phyloP scores from a whole-genome alignment of 495 filamentous ascomycete species.

The Beverwykella pulmonaria region DNA sequence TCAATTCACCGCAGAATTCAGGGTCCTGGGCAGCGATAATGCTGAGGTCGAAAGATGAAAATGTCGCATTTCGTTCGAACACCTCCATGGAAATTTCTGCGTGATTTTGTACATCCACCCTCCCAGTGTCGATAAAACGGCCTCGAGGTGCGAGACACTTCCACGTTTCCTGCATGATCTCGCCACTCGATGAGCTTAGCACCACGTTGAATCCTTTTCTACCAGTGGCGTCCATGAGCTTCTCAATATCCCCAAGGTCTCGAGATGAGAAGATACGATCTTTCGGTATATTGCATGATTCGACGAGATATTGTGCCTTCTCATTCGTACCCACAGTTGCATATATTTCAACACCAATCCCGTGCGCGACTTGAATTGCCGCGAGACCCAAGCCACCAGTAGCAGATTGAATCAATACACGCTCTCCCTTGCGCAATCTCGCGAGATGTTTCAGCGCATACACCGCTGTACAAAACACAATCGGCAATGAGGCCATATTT shows the following conservation, averaged over 20 bases:
- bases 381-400: constrained; percentile 29
- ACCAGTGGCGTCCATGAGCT: too few relatives aligned
- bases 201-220: too few relatives aligned
- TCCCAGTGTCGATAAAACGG: too few relatives aligned
- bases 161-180: too few relatives aligned
- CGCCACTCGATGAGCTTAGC: too few relatives aligned
- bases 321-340: constrained; percentile 13
- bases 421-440: constrained; percentile 40
- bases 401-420: constrained; percentile 35
- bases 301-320: constrained; percentile 7
- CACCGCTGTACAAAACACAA: constrained; percentile 62
- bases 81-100: too few relatives aligned
- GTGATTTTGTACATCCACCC: too few relatives aligned
- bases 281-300: background rate
- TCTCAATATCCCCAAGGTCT: background rate
- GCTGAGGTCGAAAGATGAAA: too few relatives aligned
- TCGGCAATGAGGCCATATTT: constrained; percentile 56
- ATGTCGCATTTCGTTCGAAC: too few relatives aligned
- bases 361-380: constrained; percentile 21
- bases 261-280: constrained; percentile 21
- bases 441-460: constrained; percentile 54
- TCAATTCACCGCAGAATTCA: too few relatives aligned
- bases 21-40: too few relatives aligned
- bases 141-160: too few relatives aligned
- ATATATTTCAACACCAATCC: constrained; percentile 22